These are phyloP conservation scores for Fusarium sulawesiense DNA, from an alignment of 2,329 filamentous ascomycete species.

Conservation along the genomic window DNA sequence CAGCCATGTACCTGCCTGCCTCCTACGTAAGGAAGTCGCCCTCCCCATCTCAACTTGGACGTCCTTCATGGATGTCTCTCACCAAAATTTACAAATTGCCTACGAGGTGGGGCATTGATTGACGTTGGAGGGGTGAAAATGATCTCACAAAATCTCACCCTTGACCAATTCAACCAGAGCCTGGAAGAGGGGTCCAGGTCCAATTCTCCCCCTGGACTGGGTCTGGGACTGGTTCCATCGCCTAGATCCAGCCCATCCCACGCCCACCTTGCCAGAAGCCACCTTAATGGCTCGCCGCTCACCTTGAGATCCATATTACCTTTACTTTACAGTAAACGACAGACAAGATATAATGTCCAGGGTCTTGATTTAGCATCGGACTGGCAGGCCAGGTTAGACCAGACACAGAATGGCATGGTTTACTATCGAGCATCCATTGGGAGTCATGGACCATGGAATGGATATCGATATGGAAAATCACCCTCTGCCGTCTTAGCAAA, in stretches of 20 bases:
- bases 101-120: slow-evolving; percentile 40
- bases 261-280: slow-evolving; percentile 11
- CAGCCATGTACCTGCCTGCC: neutral
- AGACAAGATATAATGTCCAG: slow-evolving; percentile 5
- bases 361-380: slow-evolving; percentile 5
- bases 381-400: neutral
- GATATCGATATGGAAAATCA: slow-evolving; percentile 23
- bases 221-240: slow-evolving; percentile 21
- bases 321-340: slow-evolving; percentile 11
- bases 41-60: slow-evolving; percentile 23
- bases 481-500: slow-evolving; percentile 25
- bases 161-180: slow-evolving; percentile 15
- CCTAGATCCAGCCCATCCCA: slow-evolving; percentile 36
- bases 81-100: slow-evolving; percentile 22
- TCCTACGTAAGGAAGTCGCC: slow-evolving; percentile 22
- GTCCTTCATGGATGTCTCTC: slow-evolving; percentile 16
- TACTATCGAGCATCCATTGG: slow-evolving; percentile 7
- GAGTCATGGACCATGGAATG: neutral
- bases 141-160: slow-evolving; percentile 31
- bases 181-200: slow-evolving; percentile 12
- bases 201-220: slow-evolving; percentile 10
- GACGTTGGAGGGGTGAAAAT: slow-evolving; percentile 35
- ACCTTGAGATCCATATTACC: slow-evolving; percentile 21
- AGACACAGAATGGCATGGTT: slow-evolving; percentile 12
- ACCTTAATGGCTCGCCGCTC: slow-evolving; percentile 26